phyloP scores from a whole-genome alignment of 2,329 filamentous ascomycete genomes.

The Nigrospora oryzae region DNA sequence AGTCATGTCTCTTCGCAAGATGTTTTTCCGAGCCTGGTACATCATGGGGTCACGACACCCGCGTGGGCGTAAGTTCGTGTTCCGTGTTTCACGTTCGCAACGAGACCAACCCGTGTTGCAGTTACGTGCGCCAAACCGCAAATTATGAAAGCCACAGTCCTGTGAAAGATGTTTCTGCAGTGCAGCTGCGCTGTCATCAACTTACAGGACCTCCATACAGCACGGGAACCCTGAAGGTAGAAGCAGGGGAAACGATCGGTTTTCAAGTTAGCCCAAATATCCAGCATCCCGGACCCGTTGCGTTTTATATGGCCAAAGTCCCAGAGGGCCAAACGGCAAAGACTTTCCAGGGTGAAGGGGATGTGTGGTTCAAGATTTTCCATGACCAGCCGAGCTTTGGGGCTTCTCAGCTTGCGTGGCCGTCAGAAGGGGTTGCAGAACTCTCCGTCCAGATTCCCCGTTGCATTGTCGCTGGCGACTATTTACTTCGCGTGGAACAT shows the following conservation, averaged over 20 bases:
- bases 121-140: too few species aligned
- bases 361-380: constrained; percentile 22
- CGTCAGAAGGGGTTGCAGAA: constrained; percentile 7
- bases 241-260: constrained; percentile 10
- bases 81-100: too few species aligned
- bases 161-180: too few species aligned
- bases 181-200: too few species aligned
- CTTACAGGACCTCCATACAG: too few species aligned
- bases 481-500: constrained; percentile 25
- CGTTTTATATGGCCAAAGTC: constrained; percentile 20
- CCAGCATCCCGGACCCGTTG: constrained; percentile 17
- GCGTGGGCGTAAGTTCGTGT: too few species aligned
- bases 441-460: constrained; percentile 19
- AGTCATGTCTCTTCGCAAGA: too few species aligned
- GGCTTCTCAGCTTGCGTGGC: constrained; percentile 9
- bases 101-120: too few species aligned
- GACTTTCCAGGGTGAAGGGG: constrained; percentile 15
- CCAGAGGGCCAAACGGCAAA: constrained; percentile 14
- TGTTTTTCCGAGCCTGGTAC: too few species aligned
- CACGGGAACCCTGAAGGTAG: too few species aligned
- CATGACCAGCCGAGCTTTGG: constrained; percentile 14
- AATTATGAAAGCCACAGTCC: too few species aligned
- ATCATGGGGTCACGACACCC: too few species aligned
- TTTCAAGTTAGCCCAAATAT: constrained; percentile 24
- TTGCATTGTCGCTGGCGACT: constrained; percentile 21